Conservation (phyloP, 1,284 basidiomycete genomes). For the Mycosarcoma mackinlayi region DNA sequence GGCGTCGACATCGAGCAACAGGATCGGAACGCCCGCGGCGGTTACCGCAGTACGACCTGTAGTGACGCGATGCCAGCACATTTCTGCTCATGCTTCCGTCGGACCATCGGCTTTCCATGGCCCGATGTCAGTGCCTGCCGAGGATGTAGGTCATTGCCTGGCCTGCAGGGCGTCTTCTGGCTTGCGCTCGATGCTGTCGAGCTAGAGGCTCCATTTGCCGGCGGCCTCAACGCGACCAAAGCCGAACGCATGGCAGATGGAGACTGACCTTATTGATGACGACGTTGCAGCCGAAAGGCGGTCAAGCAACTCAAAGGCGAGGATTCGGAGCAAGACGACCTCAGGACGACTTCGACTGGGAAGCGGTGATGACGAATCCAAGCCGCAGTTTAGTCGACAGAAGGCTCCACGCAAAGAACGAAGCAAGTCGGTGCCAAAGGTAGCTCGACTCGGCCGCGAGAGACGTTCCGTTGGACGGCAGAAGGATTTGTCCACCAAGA, state of each 20-base stretch:
- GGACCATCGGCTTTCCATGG: constrained; percentile 37
- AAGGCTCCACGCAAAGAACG: constrained; percentile 28
- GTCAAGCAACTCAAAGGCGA: constrained; percentile 7
- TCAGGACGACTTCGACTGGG: constrained; percentile 44
- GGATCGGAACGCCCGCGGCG: constrained; percentile 41
- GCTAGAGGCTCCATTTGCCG: constrained; percentile 43
- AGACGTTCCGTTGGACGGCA: constrained; percentile 37
- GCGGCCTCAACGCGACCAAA: constrained; percentile 41
- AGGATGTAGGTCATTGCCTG: constrained; percentile 72
- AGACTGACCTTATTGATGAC: constrained; percentile 26
- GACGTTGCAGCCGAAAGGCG: constrained; percentile 4
- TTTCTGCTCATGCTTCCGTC: constrained; percentile 74
- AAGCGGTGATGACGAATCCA: constrained; percentile 19
- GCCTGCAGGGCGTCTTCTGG: constrained; percentile 73
- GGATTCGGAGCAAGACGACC: constrained; percentile 24
- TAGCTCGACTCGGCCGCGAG: constrained; percentile 3
- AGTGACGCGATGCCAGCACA: constrained; percentile 90
- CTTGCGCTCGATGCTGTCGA: constrained; percentile 54
- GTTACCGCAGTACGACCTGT: constrained; percentile 41
- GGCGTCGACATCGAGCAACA: constrained; percentile 11
- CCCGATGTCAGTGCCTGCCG: constrained; percentile 28
- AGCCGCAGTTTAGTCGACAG: neutral
- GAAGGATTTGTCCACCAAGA: constrained; percentile 62
- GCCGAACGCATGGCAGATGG: constrained; percentile 28
- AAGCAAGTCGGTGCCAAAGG: constrained; percentile 1